Percentiles rank a stretch among this genome's conserved stretches.
These are phyloP conservation scores for Fraxinus sp. DNA, from an alignment of 305 asterid genomes.

Conservation along the genomic window DNA sequence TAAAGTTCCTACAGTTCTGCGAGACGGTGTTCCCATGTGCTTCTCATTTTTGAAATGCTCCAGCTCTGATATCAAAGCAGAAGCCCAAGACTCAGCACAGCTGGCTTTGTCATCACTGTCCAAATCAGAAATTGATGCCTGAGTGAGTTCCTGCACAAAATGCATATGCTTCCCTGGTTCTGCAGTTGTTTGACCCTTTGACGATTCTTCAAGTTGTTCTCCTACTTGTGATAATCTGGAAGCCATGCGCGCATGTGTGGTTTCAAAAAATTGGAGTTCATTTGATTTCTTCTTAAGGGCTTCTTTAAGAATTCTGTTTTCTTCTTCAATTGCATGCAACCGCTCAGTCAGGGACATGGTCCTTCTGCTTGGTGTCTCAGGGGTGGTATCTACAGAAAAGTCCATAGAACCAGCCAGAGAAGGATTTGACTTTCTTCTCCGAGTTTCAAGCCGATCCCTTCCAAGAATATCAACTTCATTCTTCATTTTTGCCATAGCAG, in stretches of 20 bases:
- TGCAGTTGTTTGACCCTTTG: slow-evolving; percentile 22
- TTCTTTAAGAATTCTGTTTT: slow-evolving; percentile 54
- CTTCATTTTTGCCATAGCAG: slow-evolving; percentile 67
- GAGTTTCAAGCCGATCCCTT: slow-evolving; percentile 40
- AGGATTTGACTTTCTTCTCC: slow-evolving; percentile 47
- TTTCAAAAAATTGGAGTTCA: slow-evolving; percentile 27
- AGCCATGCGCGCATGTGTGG: slow-evolving; percentile 24
- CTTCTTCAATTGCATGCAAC: slow-evolving; percentile 54
- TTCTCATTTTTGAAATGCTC: slow-evolving; percentile 55
- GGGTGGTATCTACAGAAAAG: slow-evolving; percentile 30
- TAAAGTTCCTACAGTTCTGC: slow-evolving; percentile 45
- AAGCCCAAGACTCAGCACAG: slow-evolving; percentile 65
- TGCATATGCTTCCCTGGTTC: slow-evolving; percentile 35
- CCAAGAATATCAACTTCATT: slow-evolving; percentile 56
- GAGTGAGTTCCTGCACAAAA: slow-evolving; percentile 34
- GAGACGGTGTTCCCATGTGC: slow-evolving; percentile 36
- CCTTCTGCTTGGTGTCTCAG: slow-evolving; percentile 38
- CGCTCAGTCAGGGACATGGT: slow-evolving; percentile 49
- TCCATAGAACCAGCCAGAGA: slow-evolving; percentile 36
- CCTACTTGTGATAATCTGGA: slow-evolving; percentile 28
- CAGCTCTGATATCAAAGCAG: slow-evolving; percentile 55
- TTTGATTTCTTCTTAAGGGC: slow-evolving; percentile 34
- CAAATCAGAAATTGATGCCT: slow-evolving; percentile 52
- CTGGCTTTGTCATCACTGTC: slow-evolving; percentile 69
- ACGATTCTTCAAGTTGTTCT: slow-evolving; percentile 26